Evolutionary conservation across 495 filamentous ascomycete species (phyloP), one percentile per base, ranked within the genome.

Genomic region (Pyrenopolyporus hunteri): DNA sequence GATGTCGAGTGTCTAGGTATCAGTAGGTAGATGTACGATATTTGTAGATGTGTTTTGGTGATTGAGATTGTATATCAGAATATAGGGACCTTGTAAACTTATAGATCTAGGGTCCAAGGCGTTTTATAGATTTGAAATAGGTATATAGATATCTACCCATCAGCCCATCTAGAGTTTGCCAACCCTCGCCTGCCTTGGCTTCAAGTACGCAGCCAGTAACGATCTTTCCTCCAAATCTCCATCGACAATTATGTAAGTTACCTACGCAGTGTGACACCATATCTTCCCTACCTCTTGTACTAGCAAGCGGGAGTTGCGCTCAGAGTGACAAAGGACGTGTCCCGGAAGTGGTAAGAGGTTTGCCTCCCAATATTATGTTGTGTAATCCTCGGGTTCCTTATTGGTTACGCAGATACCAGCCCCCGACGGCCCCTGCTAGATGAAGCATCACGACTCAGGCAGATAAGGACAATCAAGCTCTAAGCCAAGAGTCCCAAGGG

Each of bases 201-300:
- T 10, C 26, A 40, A 17, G 31, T 64, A 64, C 54, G 62, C 56
- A 65, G 26, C 23, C 26, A 50, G 29, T 37, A 49, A n/a, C 49
- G 62, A 56, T 56, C 62, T 65, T 59, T 59, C 56, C 58, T 33
- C 26, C 32, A 19, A 65, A 55, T 51, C 22, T 59, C 16, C 10
- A 13, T 32, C 37, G 25, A 42, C 25, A 19, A 32, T 25, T 39
- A 59, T 59, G 43, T 23, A 20, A 59, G 54, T 59, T 51, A 51
- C 40, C 37, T 46, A 13, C 37, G 37, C 22, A 40, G 53, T 53
- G 51, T 57, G 47, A 44, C 59, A 57, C 48, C 54, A 53, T 53
- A 23, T 44, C 26, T 39, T 28, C 14, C n/a, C 36, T 25, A 32
- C 13, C 29, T 40, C 56, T 22, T 57, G 37, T 47, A 25, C 35